Percentiles rank a stretch among this genome's conserved stretches.
These are phyloP conservation scores for Ogataea pilisensis DNA, from an alignment of 805 yeast genomes.

Conservation along the genomic window DNA sequence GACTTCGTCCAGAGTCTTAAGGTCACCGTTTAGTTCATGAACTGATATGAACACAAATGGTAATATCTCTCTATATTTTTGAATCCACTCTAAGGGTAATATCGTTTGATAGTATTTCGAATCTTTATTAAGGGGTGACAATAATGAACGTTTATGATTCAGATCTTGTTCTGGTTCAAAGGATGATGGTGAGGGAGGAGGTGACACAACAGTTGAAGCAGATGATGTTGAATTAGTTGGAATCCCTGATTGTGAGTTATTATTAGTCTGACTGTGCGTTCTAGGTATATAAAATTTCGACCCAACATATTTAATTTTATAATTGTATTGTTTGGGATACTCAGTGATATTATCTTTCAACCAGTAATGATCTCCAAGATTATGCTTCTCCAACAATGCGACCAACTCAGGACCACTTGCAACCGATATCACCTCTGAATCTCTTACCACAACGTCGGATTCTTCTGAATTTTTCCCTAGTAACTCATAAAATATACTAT, in stretches of 20 bases:
- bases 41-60: conserved; percentile 48
- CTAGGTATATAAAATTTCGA: conserved; percentile 22
- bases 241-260: too few species aligned
- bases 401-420: conserved; percentile 30
- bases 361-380: conserved; percentile 21
- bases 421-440: conserved; percentile 21
- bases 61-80: conserved; percentile 42
- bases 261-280: too few species aligned
- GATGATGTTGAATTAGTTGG: too few species aligned
- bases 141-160: conserved; percentile 16
- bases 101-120: conserved; percentile 39
- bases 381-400: conserved; percentile 27
- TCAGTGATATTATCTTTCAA: conserved; percentile 13
- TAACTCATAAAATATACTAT: conserved; percentile 8
- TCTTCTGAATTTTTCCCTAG: conserved; percentile 8
- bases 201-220: neutral
- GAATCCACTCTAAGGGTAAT: conserved; percentile 47
- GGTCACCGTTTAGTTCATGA: conserved; percentile 35
- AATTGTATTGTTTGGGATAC: conserved; percentile 18
- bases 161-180: neutral
- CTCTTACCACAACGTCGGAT: conserved; percentile 10
- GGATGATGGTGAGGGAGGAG: neutral
- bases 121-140: conserved; percentile 44
- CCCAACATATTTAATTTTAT: conserved; percentile 31
- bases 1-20: conserved; percentile 20